phyloP scores from a whole-genome alignment of 768 basidiomycete genomes.

The Suillus placidus region DNA sequence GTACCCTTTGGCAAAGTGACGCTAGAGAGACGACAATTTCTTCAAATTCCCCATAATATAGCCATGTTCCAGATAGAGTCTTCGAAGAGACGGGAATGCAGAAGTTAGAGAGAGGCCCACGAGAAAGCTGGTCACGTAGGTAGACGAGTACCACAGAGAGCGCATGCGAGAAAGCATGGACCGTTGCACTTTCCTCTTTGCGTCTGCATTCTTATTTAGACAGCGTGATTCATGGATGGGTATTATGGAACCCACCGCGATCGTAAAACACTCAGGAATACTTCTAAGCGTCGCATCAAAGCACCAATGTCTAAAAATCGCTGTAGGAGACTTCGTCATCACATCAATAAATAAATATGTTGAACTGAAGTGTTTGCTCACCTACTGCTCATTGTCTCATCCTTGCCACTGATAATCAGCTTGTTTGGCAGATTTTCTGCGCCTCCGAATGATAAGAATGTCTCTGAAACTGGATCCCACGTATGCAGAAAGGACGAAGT shows the following conservation, averaged over 20 bases:
- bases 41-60: conserved; percentile 52
- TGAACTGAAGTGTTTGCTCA: conserved; percentile 25
- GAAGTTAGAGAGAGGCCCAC: conserved; percentile 38
- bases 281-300: conserved; percentile 66
- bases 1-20: conserved; percentile 60
- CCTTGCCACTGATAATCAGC: conserved; percentile 58
- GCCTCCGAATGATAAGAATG: conserved; percentile 53
- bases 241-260: conserved; percentile 43
- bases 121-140: conserved; percentile 49
- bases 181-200: conserved; percentile 51
- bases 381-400: conserved; percentile 61
- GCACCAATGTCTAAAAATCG: conserved; percentile 74
- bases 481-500: conserved; percentile 65
- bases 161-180: conserved; percentile 69
- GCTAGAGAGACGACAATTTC: conserved; percentile 55
- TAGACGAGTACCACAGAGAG: conserved; percentile 57
- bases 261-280: conserved; percentile 49
- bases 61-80: conserved; percentile 47
- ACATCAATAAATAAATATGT: conserved; percentile 4
- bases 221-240: conserved; percentile 9
- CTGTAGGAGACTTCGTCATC: conserved; percentile 48
- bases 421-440: conserved; percentile 36
- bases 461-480: conserved; percentile 61
- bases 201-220: conserved; percentile 36
- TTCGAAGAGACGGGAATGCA: conserved; percentile 10